Percentiles rank a stretch among this genome's conserved stretches.
These are phyloP conservation scores for Pontederia crassipes DNA, from an alignment of 176 grass and related monocot species.

Conservation along the genomic window DNA sequence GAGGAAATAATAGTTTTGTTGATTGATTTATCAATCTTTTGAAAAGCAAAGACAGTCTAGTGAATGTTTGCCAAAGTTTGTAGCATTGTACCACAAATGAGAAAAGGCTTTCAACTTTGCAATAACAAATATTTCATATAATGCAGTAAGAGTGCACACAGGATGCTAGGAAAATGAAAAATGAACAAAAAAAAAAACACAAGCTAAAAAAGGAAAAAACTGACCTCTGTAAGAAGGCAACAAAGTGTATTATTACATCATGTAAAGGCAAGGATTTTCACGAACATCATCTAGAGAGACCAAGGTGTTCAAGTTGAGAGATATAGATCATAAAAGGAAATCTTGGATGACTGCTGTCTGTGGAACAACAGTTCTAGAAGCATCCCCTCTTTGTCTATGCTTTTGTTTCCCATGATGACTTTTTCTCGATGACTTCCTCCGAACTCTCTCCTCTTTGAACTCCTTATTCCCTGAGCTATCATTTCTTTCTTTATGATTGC, in stretches of 20 bases:
- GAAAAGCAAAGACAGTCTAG: too few species aligned
- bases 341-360: constrained; percentile 65
- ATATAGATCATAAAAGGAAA: constrained; percentile 64
- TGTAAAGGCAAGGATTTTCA: background rate
- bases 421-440: constrained; percentile 35
- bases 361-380: constrained; percentile 24
- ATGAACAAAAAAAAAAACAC: background rate
- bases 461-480: constrained; percentile 36
- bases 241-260: background rate
- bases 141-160: too few species aligned
- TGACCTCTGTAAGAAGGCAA: background rate
- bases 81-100: too few species aligned
- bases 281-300: background rate
- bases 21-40: too few species aligned
- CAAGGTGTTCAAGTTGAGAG: background rate
- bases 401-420: constrained; percentile 47
- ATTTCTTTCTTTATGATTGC: constrained; percentile 36
- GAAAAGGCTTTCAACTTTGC: too few species aligned
- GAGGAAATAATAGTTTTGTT: too few species aligned
- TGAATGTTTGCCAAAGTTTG: too few species aligned
- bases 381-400: constrained; percentile 39
- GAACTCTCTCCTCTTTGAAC: constrained; percentile 29
- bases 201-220: background rate
- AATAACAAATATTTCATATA: too few species aligned
- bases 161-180: too few species aligned